phyloP scores from a whole-genome alignment of 768 basidiomycete species.

The Tricholoma sp. region DNA sequence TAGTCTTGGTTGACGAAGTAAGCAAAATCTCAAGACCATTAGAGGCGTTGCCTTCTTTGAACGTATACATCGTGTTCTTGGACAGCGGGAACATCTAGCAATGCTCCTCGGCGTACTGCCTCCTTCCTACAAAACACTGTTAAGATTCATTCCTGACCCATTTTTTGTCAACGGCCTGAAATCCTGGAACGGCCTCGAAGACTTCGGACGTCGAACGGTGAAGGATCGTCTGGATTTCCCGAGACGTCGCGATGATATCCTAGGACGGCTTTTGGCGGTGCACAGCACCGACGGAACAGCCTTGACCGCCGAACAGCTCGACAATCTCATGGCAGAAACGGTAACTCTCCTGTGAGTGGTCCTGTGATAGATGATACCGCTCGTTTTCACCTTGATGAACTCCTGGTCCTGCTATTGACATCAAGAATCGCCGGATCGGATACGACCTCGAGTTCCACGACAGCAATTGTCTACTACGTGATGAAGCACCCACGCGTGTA shows the following conservation, averaged over 20 bases:
- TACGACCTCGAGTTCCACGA: slow-evolving; percentile 27
- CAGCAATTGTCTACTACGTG: slow-evolving; percentile 23
- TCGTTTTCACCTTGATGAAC: not conserved
- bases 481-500: slow-evolving; percentile 19
- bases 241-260: slow-evolving; percentile 20
- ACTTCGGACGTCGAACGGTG: slow-evolving; percentile 19
- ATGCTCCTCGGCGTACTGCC: slow-evolving; percentile 21
- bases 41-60: not conserved
- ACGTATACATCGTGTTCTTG: not conserved
- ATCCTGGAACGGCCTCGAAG: slow-evolving; percentile 16
- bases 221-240: slow-evolving; percentile 16
- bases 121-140: slow-evolving; percentile 14
- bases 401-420: too few relatives aligned
- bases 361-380: not conserved
- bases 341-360: slow-evolving; percentile 23
- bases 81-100: slow-evolving; percentile 24
- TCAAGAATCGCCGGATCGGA: slow-evolving; percentile 30
- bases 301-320: slow-evolving; percentile 16
- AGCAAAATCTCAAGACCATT: not conserved
- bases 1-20: slow-evolving; percentile 24
- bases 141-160: slow-evolving; percentile 19
- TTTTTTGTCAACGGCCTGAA: slow-evolving; percentile 19
- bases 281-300: slow-evolving; percentile 8
- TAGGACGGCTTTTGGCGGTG: slow-evolving; percentile 21
- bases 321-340: slow-evolving; percentile 21